A percentile compares a stretch with the other conserved stretches of the same genome.
Evolutionary conservation across 768 basidiomycete genomes (phyloP).

Genomic region (Phaeotremella skinneri): DNA sequence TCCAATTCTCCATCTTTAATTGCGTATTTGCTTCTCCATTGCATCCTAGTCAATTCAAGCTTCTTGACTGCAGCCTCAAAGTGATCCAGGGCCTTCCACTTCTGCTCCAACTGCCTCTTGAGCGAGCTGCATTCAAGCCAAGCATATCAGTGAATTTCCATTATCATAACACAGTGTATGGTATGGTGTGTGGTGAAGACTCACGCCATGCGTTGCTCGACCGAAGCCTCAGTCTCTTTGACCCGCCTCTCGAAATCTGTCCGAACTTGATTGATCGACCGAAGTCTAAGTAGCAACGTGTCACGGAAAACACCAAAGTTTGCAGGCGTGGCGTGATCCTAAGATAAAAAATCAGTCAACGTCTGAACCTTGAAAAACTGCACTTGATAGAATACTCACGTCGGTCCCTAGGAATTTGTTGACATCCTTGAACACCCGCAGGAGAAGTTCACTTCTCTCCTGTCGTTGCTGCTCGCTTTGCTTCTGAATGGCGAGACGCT

Average conservation of each 20-base stretch:
- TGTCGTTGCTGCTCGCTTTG: conserved; percentile 89
- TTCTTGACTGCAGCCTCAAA: conserved; percentile 83
- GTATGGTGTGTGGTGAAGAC: conserved; percentile 22
- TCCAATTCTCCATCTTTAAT: conserved; percentile 87
- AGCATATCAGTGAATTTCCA: neutral
- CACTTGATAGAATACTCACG: conserved; percentile 22
- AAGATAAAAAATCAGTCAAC: neutral
- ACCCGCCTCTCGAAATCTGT: conserved; percentile 78
- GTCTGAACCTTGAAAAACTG: neutral
- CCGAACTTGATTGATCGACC: conserved; percentile 78
- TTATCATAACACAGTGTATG: neutral
- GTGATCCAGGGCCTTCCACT: conserved; percentile 90
- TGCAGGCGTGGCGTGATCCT: conserved; percentile 56
- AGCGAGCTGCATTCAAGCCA: conserved; percentile 56
- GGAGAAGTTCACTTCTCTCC: conserved; percentile 83
- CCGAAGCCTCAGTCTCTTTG: conserved; percentile 73
- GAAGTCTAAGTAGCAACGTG: conserved; percentile 82
- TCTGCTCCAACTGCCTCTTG: conserved; percentile 78
- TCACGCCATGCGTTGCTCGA: conserved; percentile 64
- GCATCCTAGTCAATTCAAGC: conserved; percentile 72
- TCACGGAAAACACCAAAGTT: conserved; percentile 94
- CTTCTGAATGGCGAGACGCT: conserved; percentile 65
- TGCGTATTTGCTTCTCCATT: conserved; percentile 79
- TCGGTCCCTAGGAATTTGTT: conserved; percentile 77
- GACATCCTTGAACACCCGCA: conserved; percentile 92